phyloP scores from a whole-genome alignment of 2,329 filamentous ascomycete genomes.

The Ophiostoma angusticollis region DNA sequence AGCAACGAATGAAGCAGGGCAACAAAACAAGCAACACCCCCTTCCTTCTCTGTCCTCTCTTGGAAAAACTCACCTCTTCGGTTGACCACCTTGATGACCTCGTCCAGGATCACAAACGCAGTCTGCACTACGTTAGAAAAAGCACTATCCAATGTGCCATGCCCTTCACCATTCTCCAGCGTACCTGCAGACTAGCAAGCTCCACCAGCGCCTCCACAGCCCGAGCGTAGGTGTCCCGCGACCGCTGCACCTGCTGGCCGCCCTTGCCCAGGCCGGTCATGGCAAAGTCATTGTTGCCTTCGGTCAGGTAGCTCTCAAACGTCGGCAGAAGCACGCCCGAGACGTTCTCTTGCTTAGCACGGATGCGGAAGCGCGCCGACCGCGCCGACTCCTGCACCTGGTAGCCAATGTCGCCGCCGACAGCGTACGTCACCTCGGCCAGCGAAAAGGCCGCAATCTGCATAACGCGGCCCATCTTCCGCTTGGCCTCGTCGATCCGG shows the following conservation, averaged over 20 bases:
- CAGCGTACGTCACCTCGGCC: constrained; percentile 93
- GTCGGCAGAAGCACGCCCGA: constrained; percentile 88
- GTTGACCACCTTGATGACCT: constrained; percentile 99
- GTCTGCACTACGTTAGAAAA: constrained; percentile 39
- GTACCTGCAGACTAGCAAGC: constrained; percentile 74
- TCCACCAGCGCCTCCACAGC: constrained; percentile 95
- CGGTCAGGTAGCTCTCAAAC: constrained; percentile 81
- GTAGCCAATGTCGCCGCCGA: constrained; percentile 89
- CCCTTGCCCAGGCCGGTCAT: constrained; percentile 93
- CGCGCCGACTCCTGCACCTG: constrained; percentile 96
- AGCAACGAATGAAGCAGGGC: constrained; percentile 18
- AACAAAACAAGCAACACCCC: too few relatives aligned
- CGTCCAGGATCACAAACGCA: constrained; percentile 93
- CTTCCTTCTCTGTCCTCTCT: neutral
- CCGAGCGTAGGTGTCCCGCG: constrained; percentile 87
- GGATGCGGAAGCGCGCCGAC: constrained; percentile 80
- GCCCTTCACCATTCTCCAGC: neutral
- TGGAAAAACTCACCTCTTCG: constrained; percentile 54
- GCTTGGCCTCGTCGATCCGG: constrained; percentile 96
- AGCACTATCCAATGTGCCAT: too few relatives aligned
- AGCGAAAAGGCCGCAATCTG: constrained; percentile 96
- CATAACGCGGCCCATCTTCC: constrained; percentile 99
- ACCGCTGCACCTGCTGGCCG: constrained; percentile 91
- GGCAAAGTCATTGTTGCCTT: constrained; percentile 90
- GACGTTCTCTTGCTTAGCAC: constrained; percentile 96